A percentile compares a stretch with the other conserved stretches of the same genome.
These are phyloP conservation scores for Candida glaebosa DNA, from an alignment of 805 yeast species.

Conservation along the genomic window DNA sequence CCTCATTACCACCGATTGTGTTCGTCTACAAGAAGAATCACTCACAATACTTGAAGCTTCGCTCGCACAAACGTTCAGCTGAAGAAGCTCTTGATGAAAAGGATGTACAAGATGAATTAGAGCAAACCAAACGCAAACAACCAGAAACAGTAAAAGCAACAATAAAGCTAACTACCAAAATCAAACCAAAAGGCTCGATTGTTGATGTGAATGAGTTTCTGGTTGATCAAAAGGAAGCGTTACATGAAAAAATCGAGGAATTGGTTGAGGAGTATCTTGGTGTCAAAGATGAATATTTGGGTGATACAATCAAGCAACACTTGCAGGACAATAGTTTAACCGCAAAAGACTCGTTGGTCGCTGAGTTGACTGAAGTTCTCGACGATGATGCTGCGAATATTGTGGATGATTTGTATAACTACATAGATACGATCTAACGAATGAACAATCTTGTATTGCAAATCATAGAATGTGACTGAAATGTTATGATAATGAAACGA, in stretches of 20 bases:
- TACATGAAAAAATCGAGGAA: slow-evolving; percentile 36
- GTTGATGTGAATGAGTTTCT: neutral
- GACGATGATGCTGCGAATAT: slow-evolving; percentile 47
- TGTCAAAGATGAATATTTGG: slow-evolving; percentile 48
- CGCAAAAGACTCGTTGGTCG: slow-evolving; percentile 30
- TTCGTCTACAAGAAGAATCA: slow-evolving; percentile 39
- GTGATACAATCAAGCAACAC: slow-evolving; percentile 39
- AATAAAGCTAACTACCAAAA: neutral
- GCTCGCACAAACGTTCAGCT: slow-evolving; percentile 30
- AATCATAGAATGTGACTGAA: neutral
- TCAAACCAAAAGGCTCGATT: neutral
- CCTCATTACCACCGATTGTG: slow-evolving; percentile 5
- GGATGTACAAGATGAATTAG: slow-evolving; percentile 35
- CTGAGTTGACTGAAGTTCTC: slow-evolving; percentile 48
- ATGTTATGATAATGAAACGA: neutral
- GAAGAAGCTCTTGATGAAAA: slow-evolving; percentile 44
- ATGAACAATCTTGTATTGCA: no score
- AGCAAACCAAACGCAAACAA: slow-evolving; percentile 14
- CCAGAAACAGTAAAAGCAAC: slow-evolving; percentile 2
- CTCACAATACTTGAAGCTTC: slow-evolving; percentile 38
- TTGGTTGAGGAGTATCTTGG: slow-evolving; percentile 53
- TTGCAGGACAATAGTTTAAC: slow-evolving; percentile 29
- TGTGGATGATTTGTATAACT: slow-evolving; percentile 39
- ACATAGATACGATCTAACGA: slow-evolving; percentile 6
- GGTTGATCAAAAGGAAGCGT: slow-evolving; percentile 3